Evolutionary conservation across 23 red algal species (phyloP).

Genomic region (Gracilariopsis chorda): DNA sequence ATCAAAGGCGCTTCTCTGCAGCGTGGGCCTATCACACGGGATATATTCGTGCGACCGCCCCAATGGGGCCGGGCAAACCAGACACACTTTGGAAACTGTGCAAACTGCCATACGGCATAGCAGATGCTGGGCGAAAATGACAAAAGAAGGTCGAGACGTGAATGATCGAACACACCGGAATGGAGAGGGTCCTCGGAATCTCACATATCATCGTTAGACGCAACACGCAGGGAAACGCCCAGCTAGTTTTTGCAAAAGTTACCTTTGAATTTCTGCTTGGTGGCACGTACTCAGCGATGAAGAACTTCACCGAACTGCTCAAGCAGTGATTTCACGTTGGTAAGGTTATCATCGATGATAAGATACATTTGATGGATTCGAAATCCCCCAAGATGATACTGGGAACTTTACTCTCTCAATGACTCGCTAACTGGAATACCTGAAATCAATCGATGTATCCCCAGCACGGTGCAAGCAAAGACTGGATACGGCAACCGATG

Average conservation of each 20-base stretch:
- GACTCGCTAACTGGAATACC: background rate
- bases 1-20: conserved; percentile 19
- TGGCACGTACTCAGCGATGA: background rate
- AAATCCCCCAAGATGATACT: background rate
- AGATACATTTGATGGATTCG: conserved; percentile 28
- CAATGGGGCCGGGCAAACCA: background rate
- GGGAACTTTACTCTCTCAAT: conserved; percentile 1
- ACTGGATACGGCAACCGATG: background rate
- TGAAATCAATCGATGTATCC: background rate
- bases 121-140: conserved; percentile 23
- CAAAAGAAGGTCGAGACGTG: background rate
- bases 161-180: background rate
- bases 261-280: conserved; percentile 14
- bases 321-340: background rate
- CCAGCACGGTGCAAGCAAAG: background rate
- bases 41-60: conserved; percentile 19
- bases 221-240: background rate
- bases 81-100: background rate
- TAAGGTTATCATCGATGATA: background rate
- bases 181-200: conserved; percentile 15
- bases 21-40: conserved; percentile 8
- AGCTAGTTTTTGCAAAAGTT: conserved; percentile 13
- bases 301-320: background rate
- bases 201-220: background rate
- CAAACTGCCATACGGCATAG: conserved; percentile 41